Percentiles rank a stretch among this genome's conserved stretches.
Conservation (phyloP, 2,329 filamentous ascomycete species). For the Pezicula neosporulosa region DNA sequence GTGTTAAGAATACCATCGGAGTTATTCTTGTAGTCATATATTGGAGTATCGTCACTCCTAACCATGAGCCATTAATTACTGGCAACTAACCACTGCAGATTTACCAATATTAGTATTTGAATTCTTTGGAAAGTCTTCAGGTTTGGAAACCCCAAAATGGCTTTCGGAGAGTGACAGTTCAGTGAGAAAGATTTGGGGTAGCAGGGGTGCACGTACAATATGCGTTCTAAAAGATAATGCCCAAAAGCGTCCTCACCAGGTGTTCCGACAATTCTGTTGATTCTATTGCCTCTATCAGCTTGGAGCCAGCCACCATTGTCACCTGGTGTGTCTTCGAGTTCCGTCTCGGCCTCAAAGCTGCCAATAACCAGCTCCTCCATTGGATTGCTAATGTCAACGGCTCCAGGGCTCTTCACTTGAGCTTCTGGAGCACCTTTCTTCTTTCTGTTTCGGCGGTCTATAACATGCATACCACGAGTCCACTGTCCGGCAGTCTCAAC, state of each 20-base stretch:
- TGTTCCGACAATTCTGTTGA: slow-evolving; percentile 68
- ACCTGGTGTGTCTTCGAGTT: slow-evolving; percentile 56
- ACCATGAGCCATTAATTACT: too few species aligned
- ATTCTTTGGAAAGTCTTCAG: too few species aligned
- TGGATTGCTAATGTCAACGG: slow-evolving; percentile 31
- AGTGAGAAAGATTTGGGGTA: too few species aligned
- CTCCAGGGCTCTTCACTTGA: slow-evolving; percentile 27
- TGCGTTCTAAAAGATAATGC: slow-evolving; percentile 57
- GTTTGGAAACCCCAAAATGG: too few species aligned
- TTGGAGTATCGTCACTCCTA: too few species aligned
- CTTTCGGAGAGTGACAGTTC: too few species aligned
- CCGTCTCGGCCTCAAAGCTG: slow-evolving; percentile 37
- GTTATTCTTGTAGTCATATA: too few species aligned
- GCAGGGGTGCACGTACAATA: slow-evolving; percentile 42
- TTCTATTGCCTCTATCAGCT: slow-evolving; percentile 69
- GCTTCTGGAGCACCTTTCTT: slow-evolving; percentile 40
- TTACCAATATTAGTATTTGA: too few species aligned
- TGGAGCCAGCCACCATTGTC: slow-evolving; percentile 79
- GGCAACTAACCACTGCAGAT: too few species aligned
- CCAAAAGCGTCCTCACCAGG: slow-evolving; percentile 69
- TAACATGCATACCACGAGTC: slow-evolving; percentile 87
- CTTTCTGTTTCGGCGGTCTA: slow-evolving; percentile 65
- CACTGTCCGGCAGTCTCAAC: slow-evolving; percentile 91
- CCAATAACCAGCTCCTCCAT: slow-evolving; percentile 31
- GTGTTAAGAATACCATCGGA: too few species aligned